Conservation (phyloP, 1,284 basidiomycete genomes). For the Fomitopsis palustris region DNA sequence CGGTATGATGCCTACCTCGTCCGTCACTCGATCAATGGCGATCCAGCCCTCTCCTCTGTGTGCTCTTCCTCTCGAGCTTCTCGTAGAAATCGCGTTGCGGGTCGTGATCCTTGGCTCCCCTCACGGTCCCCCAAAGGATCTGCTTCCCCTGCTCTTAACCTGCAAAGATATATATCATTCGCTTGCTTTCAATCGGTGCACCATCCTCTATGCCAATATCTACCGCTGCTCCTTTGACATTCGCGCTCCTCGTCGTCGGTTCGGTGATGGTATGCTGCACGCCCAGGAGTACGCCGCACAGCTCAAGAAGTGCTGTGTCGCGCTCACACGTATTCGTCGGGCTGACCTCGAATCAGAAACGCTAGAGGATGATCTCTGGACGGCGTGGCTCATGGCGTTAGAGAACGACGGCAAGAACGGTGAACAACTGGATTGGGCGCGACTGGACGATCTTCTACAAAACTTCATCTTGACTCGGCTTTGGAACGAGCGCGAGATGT, state of each 20-base stretch:
- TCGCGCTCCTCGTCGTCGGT: slow-evolving; percentile 51
- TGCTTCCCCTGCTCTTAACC: slow-evolving; percentile 49
- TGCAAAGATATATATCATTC: slow-evolving; percentile 40
- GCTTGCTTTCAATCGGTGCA: slow-evolving; percentile 45
- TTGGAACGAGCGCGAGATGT: slow-evolving; percentile 34
- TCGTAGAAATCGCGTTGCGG: slow-evolving; percentile 54
- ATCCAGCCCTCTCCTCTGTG: slow-evolving; percentile 16
- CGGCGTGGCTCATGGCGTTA: slow-evolving; percentile 57
- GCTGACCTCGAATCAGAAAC: slow-evolving; percentile 32
- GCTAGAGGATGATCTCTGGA: slow-evolving; percentile 46
- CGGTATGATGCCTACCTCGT: neutral
- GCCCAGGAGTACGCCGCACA: slow-evolving; percentile 43
- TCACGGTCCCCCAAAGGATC: slow-evolving; percentile 35
- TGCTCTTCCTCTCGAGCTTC: slow-evolving; percentile 58
- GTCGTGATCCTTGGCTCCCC: slow-evolving; percentile 37
- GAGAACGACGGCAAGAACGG: slow-evolving; percentile 78
- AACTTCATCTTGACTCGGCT: slow-evolving; percentile 41
- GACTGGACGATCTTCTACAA: slow-evolving; percentile 43
- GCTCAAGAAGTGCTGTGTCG: slow-evolving; percentile 38
- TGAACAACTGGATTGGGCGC: slow-evolving; percentile 50
- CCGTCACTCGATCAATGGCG: slow-evolving; percentile 3
- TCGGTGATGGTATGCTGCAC: slow-evolving; percentile 35
- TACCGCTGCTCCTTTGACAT: slow-evolving; percentile 65
- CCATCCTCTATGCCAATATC: slow-evolving; percentile 55
- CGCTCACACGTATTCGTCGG: slow-evolving; percentile 40